phyloP scores from a whole-genome alignment of 2,329 filamentous ascomycete species.

The Rutstroemia sp. region DNA sequence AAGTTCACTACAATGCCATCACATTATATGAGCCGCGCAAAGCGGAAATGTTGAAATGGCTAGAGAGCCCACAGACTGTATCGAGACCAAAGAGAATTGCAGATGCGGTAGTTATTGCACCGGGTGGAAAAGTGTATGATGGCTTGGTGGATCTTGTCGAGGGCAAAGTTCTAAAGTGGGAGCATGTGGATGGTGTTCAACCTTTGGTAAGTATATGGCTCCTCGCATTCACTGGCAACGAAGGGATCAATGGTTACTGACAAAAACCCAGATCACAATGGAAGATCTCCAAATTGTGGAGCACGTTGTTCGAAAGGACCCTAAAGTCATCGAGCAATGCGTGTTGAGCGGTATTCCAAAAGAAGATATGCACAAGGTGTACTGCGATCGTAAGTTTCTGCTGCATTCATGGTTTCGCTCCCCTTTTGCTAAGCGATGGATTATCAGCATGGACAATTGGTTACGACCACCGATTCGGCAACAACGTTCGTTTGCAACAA shows the following conservation, averaged over 20 bases:
- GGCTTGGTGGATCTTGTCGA: slow-evolving; percentile 68
- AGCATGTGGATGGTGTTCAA: slow-evolving; percentile 67
- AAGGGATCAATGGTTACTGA: slow-evolving; percentile 11
- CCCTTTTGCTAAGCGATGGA: slow-evolving; percentile 14
- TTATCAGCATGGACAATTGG: slow-evolving; percentile 79
- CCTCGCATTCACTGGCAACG: background rate
- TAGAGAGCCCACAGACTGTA: slow-evolving; percentile 53
- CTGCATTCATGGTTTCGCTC: background rate
- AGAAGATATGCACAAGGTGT: slow-evolving; percentile 89
- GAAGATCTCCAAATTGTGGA: slow-evolving; percentile 83
- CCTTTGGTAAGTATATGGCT: slow-evolving; percentile 54
- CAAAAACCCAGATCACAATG: slow-evolving; percentile 63
- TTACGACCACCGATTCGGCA: slow-evolving; percentile 85
- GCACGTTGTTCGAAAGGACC: slow-evolving; percentile 64
- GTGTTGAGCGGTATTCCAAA: slow-evolving; percentile 70
- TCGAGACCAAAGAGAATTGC: slow-evolving; percentile 64
- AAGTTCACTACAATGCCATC: slow-evolving; percentile 80
- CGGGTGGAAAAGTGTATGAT: slow-evolving; percentile 74
- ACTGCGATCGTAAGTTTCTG: slow-evolving; percentile 68
- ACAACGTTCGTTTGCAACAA: slow-evolving; percentile 72
- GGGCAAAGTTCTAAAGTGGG: slow-evolving; percentile 65
- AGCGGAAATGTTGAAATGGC: slow-evolving; percentile 73
- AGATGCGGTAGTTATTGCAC: slow-evolving; percentile 75
- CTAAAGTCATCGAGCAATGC: slow-evolving; percentile 87
- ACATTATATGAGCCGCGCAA: slow-evolving; percentile 81